phyloP scores from a whole-genome alignment of 305 asterid species.

The Nicotiana rustica region DNA sequence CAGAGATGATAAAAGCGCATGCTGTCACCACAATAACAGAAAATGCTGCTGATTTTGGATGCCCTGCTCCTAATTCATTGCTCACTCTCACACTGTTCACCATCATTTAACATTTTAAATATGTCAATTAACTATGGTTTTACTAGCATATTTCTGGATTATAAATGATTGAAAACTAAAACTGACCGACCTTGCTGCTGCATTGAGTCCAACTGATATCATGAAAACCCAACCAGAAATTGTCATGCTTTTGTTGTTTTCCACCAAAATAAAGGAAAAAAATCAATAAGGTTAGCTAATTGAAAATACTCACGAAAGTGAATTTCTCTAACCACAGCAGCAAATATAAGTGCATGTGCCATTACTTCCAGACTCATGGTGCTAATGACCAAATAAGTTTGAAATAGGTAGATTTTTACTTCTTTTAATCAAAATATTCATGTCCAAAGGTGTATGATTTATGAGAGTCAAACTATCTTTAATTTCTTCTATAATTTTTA shows the following conservation, averaged over 20 bases:
- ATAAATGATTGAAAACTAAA: background rate
- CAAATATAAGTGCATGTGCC: background rate
- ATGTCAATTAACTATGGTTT: background rate
- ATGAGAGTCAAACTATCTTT: background rate
- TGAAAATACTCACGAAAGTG: background rate
- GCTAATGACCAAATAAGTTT: background rate
- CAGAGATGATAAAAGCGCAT: constrained; percentile 36
- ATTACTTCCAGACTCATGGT: background rate
- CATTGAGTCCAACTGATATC: constrained; percentile 50
- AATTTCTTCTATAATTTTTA: background rate
- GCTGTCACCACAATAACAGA: constrained; percentile 39
- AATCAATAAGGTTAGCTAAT: background rate
- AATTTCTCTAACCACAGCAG: background rate
- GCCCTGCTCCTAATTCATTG: constrained; percentile 48
- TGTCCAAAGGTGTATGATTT: background rate
- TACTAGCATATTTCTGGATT: background rate
- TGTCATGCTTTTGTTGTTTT: constrained; percentile 37
- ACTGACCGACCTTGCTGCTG: constrained; percentile 50
- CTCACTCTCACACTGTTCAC: constrained; percentile 46
- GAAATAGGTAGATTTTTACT: background rate
- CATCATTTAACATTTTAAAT: background rate
- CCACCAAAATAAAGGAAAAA: background rate
- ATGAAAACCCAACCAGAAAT: constrained; percentile 48
- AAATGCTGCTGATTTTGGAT: constrained; percentile 46
- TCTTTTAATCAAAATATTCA: background rate